Evolutionary conservation across 1,139 yeast species (phyloP), one percentile per base, ranked within the genome.

Genomic region (Nakaseomyces delphensis): DNA sequence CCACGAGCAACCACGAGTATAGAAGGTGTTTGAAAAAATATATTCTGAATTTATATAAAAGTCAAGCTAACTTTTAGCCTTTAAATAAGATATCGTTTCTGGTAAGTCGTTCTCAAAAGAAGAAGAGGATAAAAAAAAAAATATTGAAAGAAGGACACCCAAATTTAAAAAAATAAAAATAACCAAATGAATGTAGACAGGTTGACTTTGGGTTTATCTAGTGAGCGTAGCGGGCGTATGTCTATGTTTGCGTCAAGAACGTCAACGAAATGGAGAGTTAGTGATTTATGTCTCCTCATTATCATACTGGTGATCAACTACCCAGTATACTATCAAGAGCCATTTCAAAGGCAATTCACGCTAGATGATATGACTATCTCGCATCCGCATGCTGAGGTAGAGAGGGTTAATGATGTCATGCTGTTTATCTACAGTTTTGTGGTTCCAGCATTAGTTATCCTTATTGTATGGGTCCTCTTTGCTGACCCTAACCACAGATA

Each of bases 261-360:
- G 20, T 40, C 45, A 7, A 47, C 55, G 27, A 70, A 69, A 49
- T 82, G 86, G 87, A 69, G 83, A 49, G 48, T 72, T n/a, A 66
- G 78, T 1, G 93, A 83, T 56, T 56, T 73, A 9, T 38, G 74
- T 0, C 63, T 74, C 7, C 53, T 77, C 5, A 65, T 66, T 0
- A 43, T 71, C 0, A 62, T 79, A 11, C 57, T 68, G 39, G 50
- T 71, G 1, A 43, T 71, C 4, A 78, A 73, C 54, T 59, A 66
- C 40, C 54, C 75, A 11, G 66, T 73, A 13, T 70, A 69, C 48
- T 52, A 60, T 44, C 65, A 76, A 33, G 63, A 69, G 43, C 93
- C 91, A 3, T 83, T 80, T 56, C 75, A 82, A 59, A 68, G 91
- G 55, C 89, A 82, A 53, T 84, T 84, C 55, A 71, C 69, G 45